phyloP scores from a whole-genome alignment of 2,329 filamentous ascomycete species.

The Cladophialophora carrionii region DNA sequence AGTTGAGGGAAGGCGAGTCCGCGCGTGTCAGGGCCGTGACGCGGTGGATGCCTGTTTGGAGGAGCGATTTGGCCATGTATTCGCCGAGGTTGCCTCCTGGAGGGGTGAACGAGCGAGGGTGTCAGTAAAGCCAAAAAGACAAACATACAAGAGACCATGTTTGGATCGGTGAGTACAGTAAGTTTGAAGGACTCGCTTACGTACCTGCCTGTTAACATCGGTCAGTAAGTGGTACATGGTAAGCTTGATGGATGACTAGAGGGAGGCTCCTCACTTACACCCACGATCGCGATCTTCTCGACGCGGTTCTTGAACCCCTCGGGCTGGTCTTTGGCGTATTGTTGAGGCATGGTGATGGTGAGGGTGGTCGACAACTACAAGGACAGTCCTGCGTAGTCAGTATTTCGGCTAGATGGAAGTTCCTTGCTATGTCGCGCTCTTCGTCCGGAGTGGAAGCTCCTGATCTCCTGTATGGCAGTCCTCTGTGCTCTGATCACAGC shows the following conservation, averaged over 20 bases:
- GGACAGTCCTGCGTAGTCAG: too few relatives aligned
- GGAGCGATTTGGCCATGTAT: constrained; percentile 45
- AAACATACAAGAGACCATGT: constrained; percentile 26
- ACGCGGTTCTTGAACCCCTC: constrained; percentile 46
- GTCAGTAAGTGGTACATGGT: constrained; percentile 36
- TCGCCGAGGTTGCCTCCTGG: constrained; percentile 57
- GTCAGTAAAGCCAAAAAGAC: constrained; percentile 40
- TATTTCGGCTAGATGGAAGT: not conserved
- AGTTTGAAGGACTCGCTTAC: not conserved
- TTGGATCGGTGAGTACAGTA: not conserved
- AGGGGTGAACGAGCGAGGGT: constrained; percentile 42
- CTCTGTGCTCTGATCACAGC: not conserved
- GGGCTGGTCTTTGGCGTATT: constrained; percentile 49
- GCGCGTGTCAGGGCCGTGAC: constrained; percentile 59
- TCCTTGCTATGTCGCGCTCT: too few relatives aligned
- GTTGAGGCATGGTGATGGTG: constrained; percentile 11
- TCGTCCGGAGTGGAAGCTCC: not conserved
- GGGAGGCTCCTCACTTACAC: constrained; percentile 41
- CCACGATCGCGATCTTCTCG: constrained; percentile 47
- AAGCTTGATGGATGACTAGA: constrained; percentile 24
- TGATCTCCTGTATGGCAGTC: not conserved
- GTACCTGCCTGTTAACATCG: not conserved
- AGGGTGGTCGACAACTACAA: too few relatives aligned
- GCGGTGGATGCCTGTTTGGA: constrained; percentile 55
- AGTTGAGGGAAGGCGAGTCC: constrained; percentile 45